Conservation (phyloP, 257 asterid genomes). For the Nicotiana knightiana region DNA sequence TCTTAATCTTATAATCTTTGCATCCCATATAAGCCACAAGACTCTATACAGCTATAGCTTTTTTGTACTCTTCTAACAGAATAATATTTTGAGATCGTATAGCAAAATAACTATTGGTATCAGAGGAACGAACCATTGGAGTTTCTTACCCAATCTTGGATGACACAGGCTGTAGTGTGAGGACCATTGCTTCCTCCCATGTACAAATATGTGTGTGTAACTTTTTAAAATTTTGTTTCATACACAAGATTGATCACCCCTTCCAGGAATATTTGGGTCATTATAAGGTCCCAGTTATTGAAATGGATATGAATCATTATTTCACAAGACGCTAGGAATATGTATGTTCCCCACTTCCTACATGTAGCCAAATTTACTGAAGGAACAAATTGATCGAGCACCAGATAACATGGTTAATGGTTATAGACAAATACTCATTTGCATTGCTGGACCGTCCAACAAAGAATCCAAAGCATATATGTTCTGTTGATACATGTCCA, state of each 20-base stretch:
- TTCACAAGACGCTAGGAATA: conserved; percentile 7
- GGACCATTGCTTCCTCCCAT: conserved; percentile 2
- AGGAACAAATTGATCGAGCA: not conserved
- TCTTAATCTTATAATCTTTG: not conserved
- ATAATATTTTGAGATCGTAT: not conserved
- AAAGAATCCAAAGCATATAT: conserved; percentile 13
- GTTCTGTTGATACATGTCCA: conserved; percentile 4
- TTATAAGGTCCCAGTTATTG: not conserved
- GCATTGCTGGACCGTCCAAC: not conserved
- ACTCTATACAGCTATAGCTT: not conserved
- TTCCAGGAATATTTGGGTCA: not conserved
- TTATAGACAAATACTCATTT: not conserved
- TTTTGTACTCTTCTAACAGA: conserved; percentile 3
- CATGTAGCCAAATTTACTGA: conserved; percentile 3
- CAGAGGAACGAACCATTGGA: conserved; percentile 7
- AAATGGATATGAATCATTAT: not conserved
- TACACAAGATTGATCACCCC: not conserved
- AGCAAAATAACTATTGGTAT: not conserved
- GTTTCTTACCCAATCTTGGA: not conserved
- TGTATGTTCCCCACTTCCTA: not conserved
- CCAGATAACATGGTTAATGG: not conserved
- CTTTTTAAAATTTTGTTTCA: not conserved
- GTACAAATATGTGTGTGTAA: not conserved
- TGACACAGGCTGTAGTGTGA: not conserved
- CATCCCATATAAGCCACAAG: not conserved